These are phyloP conservation scores for Trichoderma oligosporum DNA, from an alignment of 2,329 filamentous ascomycete species.

Conservation along the genomic window DNA sequence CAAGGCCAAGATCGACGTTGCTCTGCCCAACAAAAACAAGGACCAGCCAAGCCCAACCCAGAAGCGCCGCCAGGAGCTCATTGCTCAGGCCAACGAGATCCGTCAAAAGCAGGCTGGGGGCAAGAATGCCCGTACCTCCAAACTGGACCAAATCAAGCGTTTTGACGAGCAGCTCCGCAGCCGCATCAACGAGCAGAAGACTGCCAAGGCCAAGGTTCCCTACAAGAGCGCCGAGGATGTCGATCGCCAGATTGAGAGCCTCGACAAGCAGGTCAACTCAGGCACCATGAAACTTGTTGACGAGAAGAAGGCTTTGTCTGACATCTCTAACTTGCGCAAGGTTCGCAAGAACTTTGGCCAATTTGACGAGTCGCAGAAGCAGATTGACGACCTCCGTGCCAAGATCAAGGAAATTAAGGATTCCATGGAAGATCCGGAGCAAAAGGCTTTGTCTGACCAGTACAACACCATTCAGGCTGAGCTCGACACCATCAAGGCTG, in stretches of 20 bases:
- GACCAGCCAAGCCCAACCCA: constrained; percentile 76
- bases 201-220: constrained; percentile 70
- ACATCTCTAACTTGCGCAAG: constrained; percentile 80
- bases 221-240: constrained; percentile 89
- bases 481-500: constrained; percentile 82
- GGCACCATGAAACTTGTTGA: constrained; percentile 95
- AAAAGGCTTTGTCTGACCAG: constrained; percentile 79
- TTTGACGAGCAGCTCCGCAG: constrained; percentile 86
- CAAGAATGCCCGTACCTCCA: constrained; percentile 74
- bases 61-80: constrained; percentile 83
- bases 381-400: constrained; percentile 79
- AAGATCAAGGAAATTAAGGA: constrained; percentile 89
- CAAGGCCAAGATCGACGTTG: constrained; percentile 83
- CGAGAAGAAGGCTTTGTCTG: constrained; percentile 86
- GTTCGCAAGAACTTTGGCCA: constrained; percentile 85
- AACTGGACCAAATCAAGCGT: constrained; percentile 87
- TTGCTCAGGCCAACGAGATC: constrained; percentile 77
- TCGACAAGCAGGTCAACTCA: constrained; percentile 81
- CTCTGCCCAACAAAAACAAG: constrained; percentile 67
- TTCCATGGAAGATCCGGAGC: constrained; percentile 83
- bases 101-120: constrained; percentile 80
- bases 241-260: constrained; percentile 72
- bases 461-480: constrained; percentile 84
- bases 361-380: constrained; percentile 81
- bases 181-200: constrained; percentile 82